A percentile compares a stretch with the other conserved stretches of the same genome.
These are phyloP conservation scores for Colletotrichum tabaci DNA, from an alignment of 2,329 filamentous ascomycete species.

Conservation along the genomic window DNA sequence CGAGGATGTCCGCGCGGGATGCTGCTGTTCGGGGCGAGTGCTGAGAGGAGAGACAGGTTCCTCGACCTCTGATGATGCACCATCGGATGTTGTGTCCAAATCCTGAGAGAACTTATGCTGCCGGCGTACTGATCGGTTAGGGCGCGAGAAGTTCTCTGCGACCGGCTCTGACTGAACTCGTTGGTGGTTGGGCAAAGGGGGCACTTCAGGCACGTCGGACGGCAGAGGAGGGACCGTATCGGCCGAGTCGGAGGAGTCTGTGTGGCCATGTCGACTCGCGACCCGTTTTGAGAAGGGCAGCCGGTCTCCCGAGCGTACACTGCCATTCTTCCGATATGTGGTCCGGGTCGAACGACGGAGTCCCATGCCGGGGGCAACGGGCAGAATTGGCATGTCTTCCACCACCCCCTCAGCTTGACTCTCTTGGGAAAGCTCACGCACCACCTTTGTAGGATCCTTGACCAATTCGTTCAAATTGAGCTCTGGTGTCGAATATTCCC, in stretches of 20 bases:
- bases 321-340: conserved; percentile 88
- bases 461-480: conserved; percentile 87
- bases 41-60: conserved; percentile 44
- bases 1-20: conserved; percentile 54
- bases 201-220: conserved; percentile 62
- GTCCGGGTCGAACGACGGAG: conserved; percentile 92
- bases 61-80: conserved; percentile 51
- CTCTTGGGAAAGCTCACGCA: conserved; percentile 77
- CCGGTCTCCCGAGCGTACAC: conserved; percentile 84
- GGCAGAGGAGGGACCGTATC: conserved; percentile 50
- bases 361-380: conserved; percentile 82
- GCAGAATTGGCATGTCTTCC: conserved; percentile 90
- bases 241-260: conserved; percentile 55
- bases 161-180: conserved; percentile 81
- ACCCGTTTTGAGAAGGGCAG: conserved; percentile 82
- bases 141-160: conserved; percentile 75
- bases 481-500: conserved; percentile 67
- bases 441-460: conserved; percentile 80
- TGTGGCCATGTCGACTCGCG: conserved; percentile 73
- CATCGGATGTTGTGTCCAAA: conserved; percentile 62
- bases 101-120: conserved; percentile 67
- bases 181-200: conserved; percentile 62
- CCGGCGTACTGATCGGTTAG: conserved; percentile 63
- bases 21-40: conserved; percentile 49
- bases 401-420: conserved; percentile 61